Evolutionary conservation across 1,139 yeast species (phyloP), one percentile per base, ranked within the genome.

Genomic region (Yamadazyma aaseri): DNA sequence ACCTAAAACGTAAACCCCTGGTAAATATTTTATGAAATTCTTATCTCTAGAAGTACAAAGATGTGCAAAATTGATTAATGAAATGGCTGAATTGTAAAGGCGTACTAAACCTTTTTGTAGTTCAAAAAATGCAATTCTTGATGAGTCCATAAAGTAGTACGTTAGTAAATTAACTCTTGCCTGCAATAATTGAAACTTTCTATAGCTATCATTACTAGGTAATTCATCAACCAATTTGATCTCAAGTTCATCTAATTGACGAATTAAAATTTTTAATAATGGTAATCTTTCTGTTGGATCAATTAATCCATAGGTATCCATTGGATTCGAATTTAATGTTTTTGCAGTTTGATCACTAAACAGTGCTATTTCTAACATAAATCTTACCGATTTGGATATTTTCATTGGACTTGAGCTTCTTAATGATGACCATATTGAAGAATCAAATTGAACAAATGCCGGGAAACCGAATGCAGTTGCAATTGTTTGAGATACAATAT

Each of bases 381-480:
- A 86, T 36, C 75, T 71, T 29, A 90, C 69, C 6, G 79, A 64
- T 21, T 62, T 58, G 1, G 96, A 89, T 13, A 87, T 62, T n/a
- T 62, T 64, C 21, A 63, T 52, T 56, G 57, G 32, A 46, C 65
- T 41, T 20, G 48, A 55, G 28, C 71, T 70, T 42, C 71, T 58
- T 38, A 71, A 70, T 20, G 75, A 70, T 14, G 74, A 71, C 55
- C 83, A 67, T 3, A 83, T 76, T 0, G 90, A 75, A 12, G 86
- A 74, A 53, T 86, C 95, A 53, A 89, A 86, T 41, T 81, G 86
- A 2, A 86, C 89, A 57, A 89, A 87, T 0, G 95, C 87, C 0
- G 97, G 97, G 53, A 85, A 89, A 13, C 98, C 98, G 60, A 89
- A 89, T 7, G 95, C 84, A 1, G 95, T 80, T 2, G 96, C 96